Percentiles rank a stretch among this genome's conserved stretches.
Evolutionary conservation across 2,329 filamentous ascomycete species (phyloP).

Genomic region (Fusarium decemcellulare): DNA sequence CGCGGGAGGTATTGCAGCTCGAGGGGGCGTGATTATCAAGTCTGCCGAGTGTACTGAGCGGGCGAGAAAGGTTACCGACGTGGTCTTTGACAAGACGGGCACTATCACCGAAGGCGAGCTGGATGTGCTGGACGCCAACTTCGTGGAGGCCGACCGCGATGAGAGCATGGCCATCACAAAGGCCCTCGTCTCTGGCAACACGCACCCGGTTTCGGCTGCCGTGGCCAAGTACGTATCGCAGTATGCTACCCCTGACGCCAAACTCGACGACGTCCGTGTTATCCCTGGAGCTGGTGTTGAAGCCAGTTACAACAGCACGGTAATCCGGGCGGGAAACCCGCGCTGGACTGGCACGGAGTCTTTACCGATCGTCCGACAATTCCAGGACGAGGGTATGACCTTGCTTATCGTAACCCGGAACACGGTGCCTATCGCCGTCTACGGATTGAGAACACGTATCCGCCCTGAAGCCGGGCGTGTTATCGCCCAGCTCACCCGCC

Average conservation of each 20-base stretch:
- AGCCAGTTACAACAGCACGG: conserved; percentile 48
- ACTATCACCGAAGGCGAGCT: conserved; percentile 68
- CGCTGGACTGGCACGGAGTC: conserved; percentile 55
- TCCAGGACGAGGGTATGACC: conserved; percentile 44
- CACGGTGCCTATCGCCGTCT: conserved; percentile 58
- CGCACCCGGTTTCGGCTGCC: conserved; percentile 66
- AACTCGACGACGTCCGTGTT: conserved; percentile 49
- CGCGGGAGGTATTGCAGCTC: conserved; percentile 69
- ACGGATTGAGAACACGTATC: conserved; percentile 60
- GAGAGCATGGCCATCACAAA: conserved; percentile 45
- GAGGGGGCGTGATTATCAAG: conserved; percentile 71
- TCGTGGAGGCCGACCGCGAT: conserved; percentile 37
- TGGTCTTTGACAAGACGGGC: conserved; percentile 77
- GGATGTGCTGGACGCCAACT: conserved; percentile 44
- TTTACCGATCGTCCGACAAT: conserved; percentile 34
- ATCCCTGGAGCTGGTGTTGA: conserved; percentile 58
- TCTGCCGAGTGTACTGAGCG: conserved; percentile 67
- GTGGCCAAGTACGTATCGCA: conserved; percentile 58
- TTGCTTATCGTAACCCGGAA: conserved; percentile 47
- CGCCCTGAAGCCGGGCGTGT: conserved; percentile 58
- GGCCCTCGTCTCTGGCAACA: conserved; percentile 54
- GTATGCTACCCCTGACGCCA: conserved; percentile 10
- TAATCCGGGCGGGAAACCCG: conserved; percentile 61
- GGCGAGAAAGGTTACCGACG: conserved; percentile 65
- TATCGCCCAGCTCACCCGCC: conserved; percentile 60